phyloP scores from a whole-genome alignment of 2,329 filamentous ascomycete genomes.

The Diplodia scrobiculata region DNA sequence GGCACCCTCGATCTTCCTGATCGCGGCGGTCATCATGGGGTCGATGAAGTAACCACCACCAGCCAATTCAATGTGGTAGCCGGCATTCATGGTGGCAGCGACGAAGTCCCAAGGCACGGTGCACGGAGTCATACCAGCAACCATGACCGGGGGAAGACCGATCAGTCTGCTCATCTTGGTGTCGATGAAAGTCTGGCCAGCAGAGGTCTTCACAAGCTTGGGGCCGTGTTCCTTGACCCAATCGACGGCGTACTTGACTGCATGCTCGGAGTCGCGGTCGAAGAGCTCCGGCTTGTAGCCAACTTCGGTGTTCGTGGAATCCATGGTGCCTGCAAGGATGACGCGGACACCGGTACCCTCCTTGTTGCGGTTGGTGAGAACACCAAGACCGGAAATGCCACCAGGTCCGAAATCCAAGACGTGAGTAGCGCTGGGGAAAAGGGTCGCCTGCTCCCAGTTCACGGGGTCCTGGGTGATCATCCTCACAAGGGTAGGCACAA shows the following conservation, averaged over 20 bases:
- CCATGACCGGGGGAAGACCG: conserved; percentile 52
- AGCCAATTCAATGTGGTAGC: conserved; percentile 54
- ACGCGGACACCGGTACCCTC: conserved; percentile 97
- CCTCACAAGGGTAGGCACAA: conserved; percentile 82
- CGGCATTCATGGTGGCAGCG: conserved; percentile 57
- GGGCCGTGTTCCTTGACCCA: conserved; percentile 98
- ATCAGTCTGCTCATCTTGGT: conserved; percentile 67
- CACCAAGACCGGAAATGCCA: conserved; percentile 92
- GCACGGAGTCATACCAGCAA: conserved; percentile 54
- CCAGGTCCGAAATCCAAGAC: conserved; percentile 96
- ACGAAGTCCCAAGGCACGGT: conserved; percentile 56
- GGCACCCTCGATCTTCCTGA: conserved; percentile 49
- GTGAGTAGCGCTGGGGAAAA: conserved; percentile 88
- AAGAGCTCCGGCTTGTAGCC: conserved; percentile 98
- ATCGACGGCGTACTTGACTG: conserved; percentile 90
- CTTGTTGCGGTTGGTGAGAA: conserved; percentile 97
- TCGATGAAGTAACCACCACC: conserved; percentile 56
- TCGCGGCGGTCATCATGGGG: conserved; percentile 50
- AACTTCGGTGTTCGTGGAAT: conserved; percentile 84
- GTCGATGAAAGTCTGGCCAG: conserved; percentile 87
- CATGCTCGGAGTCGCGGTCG: conserved; percentile 91
- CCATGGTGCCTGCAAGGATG: conserved; percentile 90
- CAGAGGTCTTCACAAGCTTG: conserved; percentile 84
- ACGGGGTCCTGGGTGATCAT: conserved; percentile 95
- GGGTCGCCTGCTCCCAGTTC: conserved; percentile 93